Percentiles rank a stretch among this genome's conserved stretches.
These are phyloP conservation scores for Schizophyllum commune DNA, from an alignment of 1,284 basidiomycete genomes.

Conservation along the genomic window DNA sequence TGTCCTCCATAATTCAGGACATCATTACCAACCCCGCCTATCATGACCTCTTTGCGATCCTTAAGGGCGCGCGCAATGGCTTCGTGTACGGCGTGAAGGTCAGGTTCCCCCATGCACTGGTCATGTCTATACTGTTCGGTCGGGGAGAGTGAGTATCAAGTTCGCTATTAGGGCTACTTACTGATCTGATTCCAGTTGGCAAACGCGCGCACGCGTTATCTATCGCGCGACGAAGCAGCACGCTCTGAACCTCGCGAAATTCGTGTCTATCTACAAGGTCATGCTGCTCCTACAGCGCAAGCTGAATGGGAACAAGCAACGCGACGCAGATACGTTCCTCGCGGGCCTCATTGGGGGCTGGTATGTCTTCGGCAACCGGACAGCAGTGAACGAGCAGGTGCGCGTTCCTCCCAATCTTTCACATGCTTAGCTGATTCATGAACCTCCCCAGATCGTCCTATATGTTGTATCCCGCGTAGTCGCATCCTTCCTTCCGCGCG, in stretches of 20 bases:
- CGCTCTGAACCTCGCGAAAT: constrained; percentile 85
- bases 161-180: constrained; percentile 5
- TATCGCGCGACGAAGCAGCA: constrained; percentile 87
- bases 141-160: constrained; percentile 66
- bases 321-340: constrained; percentile 81
- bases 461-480: constrained; percentile 90
- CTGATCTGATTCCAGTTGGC: constrained; percentile 45
- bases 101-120: constrained; percentile 94
- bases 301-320: constrained; percentile 75
- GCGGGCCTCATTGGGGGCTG: constrained; percentile 93
- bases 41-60: constrained; percentile 85
- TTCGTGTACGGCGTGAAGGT: constrained; percentile 91
- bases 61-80: constrained; percentile 95
- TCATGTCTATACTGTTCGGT: constrained; percentile 96
- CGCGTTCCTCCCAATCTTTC: constrained; percentile 19
- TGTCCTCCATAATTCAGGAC: constrained; percentile 26
- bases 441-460: constrained; percentile 74
- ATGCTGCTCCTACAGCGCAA: constrained; percentile 77
- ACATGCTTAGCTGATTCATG: constrained; percentile 8
- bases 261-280: constrained; percentile 91
- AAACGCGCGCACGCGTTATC: constrained; percentile 59
- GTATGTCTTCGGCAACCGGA: constrained; percentile 88
- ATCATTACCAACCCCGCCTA: constrained; percentile 64
- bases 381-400: constrained; percentile 97
- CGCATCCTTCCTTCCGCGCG: constrained; percentile 81